Evolutionary conservation across 441 rosid species (phyloP), one percentile per base, ranked within the genome.

Genomic region (Corymbia calophylla): DNA sequence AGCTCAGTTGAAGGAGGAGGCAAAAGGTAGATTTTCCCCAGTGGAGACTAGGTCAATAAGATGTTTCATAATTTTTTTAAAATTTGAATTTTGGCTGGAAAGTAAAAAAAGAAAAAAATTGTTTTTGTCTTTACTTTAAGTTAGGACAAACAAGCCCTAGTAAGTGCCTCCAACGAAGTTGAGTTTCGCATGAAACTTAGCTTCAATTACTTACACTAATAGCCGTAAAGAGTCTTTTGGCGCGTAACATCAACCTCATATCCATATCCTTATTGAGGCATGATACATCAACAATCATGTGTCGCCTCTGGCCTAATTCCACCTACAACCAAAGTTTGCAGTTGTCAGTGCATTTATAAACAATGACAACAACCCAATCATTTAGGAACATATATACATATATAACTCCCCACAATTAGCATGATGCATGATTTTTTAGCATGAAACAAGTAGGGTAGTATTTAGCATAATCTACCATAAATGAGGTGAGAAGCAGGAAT

Each of bases 191-290:
- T 32, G 47, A 25, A 9, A 16, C 31, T n/a, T 35, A 10, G 12
- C n/a, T 55, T 60, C 70, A 7, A 62, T 64, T 64, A 93, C 97
- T 94, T 92, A 97, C 97, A 31, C 93, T 89, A 47, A 93, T 91
- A 90, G 87, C 58, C 44, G 92, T 89, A 81, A 95, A 81, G 53
- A 86, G 92, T 88, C 86, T 91, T 91, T 94, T 95, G 89, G 93
- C 58, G 92, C 91, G 91, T 58, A 95, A 89, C 90, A 88, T 88
- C 87, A 95, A 80, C 94, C 98, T 94, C 92, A 95, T 89, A 92
- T 96, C 99, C n/a, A 94, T 88, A 93, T 93, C 91, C 93, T 93
- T 93, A 86, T 94, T 92, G 81, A 94, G 93, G 91, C 97, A 95
- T 21, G 97, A 95, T 80, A 95, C 91, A 60, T 95, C 97, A 5